Percentiles rank a stretch among this genome's conserved stretches.
Conservation (phyloP, 2,329 filamentous ascomycete genomes). For the Zymoseptoria crescenta region DNA sequence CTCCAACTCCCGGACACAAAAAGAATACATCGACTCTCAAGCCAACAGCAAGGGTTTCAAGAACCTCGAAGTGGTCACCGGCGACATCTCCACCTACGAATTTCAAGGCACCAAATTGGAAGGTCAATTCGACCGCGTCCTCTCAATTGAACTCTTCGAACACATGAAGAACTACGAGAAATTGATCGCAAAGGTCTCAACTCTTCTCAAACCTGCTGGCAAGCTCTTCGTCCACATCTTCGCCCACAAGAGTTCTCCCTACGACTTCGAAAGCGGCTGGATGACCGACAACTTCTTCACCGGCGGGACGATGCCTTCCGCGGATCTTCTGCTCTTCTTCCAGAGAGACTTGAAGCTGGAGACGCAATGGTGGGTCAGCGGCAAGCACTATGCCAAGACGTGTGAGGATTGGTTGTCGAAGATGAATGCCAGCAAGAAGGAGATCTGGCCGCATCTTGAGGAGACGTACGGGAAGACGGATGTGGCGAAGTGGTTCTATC, state of each 20-base stretch:
- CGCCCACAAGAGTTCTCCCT: constrained; percentile 55
- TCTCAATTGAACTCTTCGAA: constrained; percentile 65
- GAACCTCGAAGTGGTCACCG: constrained; percentile 58
- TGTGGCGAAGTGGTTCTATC: constrained; percentile 55
- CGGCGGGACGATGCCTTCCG: constrained; percentile 62
- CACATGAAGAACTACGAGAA: constrained; percentile 71
- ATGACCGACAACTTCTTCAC: constrained; percentile 69
- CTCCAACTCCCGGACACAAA: constrained; percentile 63
- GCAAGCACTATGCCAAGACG: constrained; percentile 60
- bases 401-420: constrained; percentile 61
- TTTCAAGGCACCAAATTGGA: constrained; percentile 42
- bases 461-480: constrained; percentile 58
- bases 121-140: constrained; percentile 52
- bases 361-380: constrained; percentile 64
- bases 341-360: constrained; percentile 53
- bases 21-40: constrained; percentile 55
- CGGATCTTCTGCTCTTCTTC: constrained; percentile 60
- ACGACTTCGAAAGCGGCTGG: constrained; percentile 65
- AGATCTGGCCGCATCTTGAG: constrained; percentile 56
- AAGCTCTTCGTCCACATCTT: constrained; percentile 66
- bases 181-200: constrained; percentile 55
- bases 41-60: constrained; percentile 49
- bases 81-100: constrained; percentile 58
- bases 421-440: constrained; percentile 51
- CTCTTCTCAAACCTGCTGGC: constrained; percentile 53